A percentile compares a stretch with the other conserved stretches of the same genome.
Evolutionary conservation across 768 basidiomycete species (phyloP).

Genomic region (Mycena vitilis): DNA sequence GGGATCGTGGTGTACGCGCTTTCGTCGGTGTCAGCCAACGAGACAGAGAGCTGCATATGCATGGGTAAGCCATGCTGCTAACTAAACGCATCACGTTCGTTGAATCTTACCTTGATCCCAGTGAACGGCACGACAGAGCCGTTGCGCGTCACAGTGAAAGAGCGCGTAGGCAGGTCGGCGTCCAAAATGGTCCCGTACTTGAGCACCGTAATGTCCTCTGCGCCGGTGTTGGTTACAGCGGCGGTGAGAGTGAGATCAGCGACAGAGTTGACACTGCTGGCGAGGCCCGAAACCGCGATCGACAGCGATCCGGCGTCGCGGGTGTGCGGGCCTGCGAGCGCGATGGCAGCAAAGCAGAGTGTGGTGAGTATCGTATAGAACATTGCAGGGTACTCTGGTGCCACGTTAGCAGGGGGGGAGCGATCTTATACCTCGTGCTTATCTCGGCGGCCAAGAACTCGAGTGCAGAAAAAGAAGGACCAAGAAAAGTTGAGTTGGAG

Average conservation of each 20-base stretch:
- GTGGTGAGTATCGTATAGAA: constrained; percentile 43
- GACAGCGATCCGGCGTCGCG: constrained; percentile 42
- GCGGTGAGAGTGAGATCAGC: constrained; percentile 55
- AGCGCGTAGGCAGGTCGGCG: constrained; percentile 54
- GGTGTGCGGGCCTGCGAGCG: constrained; percentile 48
- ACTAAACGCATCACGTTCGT: not conserved
- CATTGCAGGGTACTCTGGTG: constrained; percentile 35
- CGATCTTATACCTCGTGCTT: not conserved
- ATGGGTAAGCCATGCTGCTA: not conserved
- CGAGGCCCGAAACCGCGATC: constrained; percentile 45
- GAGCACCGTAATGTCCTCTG: constrained; percentile 54
- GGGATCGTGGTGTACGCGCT: constrained; percentile 52
- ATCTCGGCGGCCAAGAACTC: not conserved
- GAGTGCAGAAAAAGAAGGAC: not conserved
- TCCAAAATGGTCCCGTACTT: constrained; percentile 62
- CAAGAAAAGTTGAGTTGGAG: not conserved
- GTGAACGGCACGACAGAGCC: constrained; percentile 53
- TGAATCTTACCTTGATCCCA: constrained; percentile 52
- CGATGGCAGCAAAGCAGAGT: constrained; percentile 43
- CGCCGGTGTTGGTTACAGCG: constrained; percentile 54
- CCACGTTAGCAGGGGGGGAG: not conserved
- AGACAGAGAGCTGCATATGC: constrained; percentile 48
- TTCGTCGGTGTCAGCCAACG: constrained; percentile 51
- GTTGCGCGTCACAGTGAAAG: constrained; percentile 56
- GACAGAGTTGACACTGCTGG: constrained; percentile 49